phyloP scores from a whole-genome alignment of 179 eudicot species.

The Carnegiea gigantea region DNA sequence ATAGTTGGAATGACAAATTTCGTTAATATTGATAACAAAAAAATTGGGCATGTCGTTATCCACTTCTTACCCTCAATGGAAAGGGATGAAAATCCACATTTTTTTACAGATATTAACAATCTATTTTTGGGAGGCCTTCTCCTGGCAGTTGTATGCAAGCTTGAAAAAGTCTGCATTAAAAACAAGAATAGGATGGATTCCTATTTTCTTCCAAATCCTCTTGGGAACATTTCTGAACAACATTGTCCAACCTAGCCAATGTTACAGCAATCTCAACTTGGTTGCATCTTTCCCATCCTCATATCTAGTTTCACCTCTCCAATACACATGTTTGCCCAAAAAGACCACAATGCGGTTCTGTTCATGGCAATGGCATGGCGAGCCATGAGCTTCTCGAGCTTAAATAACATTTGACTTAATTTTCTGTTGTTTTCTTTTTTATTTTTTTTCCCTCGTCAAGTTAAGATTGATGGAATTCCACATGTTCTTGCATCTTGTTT shows the following conservation, averaged over 20 bases:
- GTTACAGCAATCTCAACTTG: background rate
- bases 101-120: background rate
- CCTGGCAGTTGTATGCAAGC: constrained; percentile 4
- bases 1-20: too few relatives aligned
- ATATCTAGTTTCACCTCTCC: background rate
- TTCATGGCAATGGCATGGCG: background rate
- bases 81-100: background rate
- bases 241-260: constrained; percentile 21
- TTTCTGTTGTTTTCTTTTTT: background rate
- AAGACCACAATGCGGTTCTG: background rate
- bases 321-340: background rate
- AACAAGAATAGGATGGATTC: background rate
- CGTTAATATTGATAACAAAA: background rate
- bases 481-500: background rate
- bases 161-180: background rate
- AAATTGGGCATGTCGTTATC: background rate
- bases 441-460: too few relatives aligned
- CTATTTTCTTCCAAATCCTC: background rate
- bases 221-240: background rate
- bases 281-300: background rate
- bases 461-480: background rate
- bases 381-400: constrained; percentile 6
- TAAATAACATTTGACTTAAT: background rate
- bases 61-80: background rate
- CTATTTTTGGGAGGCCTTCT: constrained; percentile 21